These are phyloP conservation scores for Trametes pubescens DNA, from an alignment of 1,284 basidiomycete species.

Conservation along the genomic window DNA sequence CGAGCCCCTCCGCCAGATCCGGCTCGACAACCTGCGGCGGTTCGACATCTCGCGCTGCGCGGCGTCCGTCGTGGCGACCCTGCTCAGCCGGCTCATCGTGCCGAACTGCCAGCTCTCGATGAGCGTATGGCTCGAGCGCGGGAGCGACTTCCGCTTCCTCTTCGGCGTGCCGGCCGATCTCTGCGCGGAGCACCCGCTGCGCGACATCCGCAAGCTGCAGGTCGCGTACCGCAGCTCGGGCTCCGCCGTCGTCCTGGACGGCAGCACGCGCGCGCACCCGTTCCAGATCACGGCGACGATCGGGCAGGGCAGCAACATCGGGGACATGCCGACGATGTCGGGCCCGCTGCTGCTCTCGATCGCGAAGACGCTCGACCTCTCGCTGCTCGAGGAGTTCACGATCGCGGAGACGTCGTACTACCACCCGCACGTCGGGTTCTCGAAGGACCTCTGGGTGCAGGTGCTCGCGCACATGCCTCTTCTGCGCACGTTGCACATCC, in stretches of 20 bases:
- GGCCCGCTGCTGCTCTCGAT: slow-evolving; percentile 39
- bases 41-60: slow-evolving; percentile 40
- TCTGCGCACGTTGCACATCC: slow-evolving; percentile 39
- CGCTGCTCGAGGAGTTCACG: slow-evolving; percentile 40
- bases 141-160: slow-evolving; percentile 41
- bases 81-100: slow-evolving; percentile 38
- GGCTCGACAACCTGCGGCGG: slow-evolving; percentile 36
- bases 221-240: slow-evolving; percentile 38
- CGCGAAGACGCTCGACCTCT: slow-evolving; percentile 39
- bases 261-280: slow-evolving; percentile 32
- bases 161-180: slow-evolving; percentile 41
- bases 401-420: slow-evolving; percentile 39
- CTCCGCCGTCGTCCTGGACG: slow-evolving; percentile 42
- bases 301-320: slow-evolving; percentile 35
- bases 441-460: slow-evolving; percentile 38
- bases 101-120: slow-evolving; percentile 41
- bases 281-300: slow-evolving; percentile 40
- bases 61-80: slow-evolving; percentile 33
- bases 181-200: slow-evolving; percentile 35
- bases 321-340: slow-evolving; percentile 42
- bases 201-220: slow-evolving; percentile 38
- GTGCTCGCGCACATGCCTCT: slow-evolving; percentile 41
- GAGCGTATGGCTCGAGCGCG: slow-evolving; percentile 40
- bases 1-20: slow-evolving; percentile 32
- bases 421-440: slow-evolving; percentile 39